Conservation (phyloP, 2,329 filamentous ascomycete genomes). For the Colletotrichum falcatum region DNA sequence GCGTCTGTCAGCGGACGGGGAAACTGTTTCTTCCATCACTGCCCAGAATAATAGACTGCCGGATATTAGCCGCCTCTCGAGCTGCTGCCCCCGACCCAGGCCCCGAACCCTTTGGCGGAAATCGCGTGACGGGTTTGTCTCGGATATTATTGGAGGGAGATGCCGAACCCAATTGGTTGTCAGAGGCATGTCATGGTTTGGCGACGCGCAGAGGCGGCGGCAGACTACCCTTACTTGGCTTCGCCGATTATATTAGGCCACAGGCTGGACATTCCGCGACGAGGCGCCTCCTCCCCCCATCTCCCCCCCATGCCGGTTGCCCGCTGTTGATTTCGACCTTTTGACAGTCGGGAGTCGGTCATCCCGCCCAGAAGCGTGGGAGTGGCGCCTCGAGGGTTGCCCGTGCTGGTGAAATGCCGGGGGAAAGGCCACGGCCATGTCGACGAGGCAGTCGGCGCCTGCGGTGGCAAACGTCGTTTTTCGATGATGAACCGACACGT, state of each 20-base stretch:
- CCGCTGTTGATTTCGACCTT: not conserved
- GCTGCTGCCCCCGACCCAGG: slow-evolving; percentile 25
- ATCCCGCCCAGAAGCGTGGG: slow-evolving; percentile 6
- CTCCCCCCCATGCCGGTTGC: slow-evolving; percentile 29
- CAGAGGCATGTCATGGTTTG: slow-evolving; percentile 33
- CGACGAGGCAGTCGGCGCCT: too few species aligned
- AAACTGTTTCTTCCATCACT: slow-evolving; percentile 26
- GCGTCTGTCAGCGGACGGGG: slow-evolving; percentile 21
- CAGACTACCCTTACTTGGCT: slow-evolving; percentile 18
- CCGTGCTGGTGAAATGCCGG: not conserved
- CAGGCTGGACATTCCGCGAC: slow-evolving; percentile 18
- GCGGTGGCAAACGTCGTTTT: too few species aligned
- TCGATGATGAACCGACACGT: too few species aligned
- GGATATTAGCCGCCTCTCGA: slow-evolving; percentile 26
- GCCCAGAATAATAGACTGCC: slow-evolving; percentile 40
- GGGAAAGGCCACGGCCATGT: too few species aligned
- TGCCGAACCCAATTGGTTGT: slow-evolving; percentile 37
- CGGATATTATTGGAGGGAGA: too few species aligned
- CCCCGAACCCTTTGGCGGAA: slow-evolving; percentile 20
- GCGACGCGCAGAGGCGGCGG: slow-evolving; percentile 32
- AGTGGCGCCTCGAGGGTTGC: not conserved
- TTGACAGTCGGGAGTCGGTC: slow-evolving; percentile 5
- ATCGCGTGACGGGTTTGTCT: slow-evolving; percentile 32
- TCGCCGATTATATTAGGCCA: not conserved
- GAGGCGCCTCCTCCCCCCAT: too few species aligned